Percentiles rank a stretch among this genome's conserved stretches.
These are phyloP conservation scores for Clonostachys rhizophaga DNA, from an alignment of 2,329 filamentous ascomycete genomes.

Conservation along the genomic window DNA sequence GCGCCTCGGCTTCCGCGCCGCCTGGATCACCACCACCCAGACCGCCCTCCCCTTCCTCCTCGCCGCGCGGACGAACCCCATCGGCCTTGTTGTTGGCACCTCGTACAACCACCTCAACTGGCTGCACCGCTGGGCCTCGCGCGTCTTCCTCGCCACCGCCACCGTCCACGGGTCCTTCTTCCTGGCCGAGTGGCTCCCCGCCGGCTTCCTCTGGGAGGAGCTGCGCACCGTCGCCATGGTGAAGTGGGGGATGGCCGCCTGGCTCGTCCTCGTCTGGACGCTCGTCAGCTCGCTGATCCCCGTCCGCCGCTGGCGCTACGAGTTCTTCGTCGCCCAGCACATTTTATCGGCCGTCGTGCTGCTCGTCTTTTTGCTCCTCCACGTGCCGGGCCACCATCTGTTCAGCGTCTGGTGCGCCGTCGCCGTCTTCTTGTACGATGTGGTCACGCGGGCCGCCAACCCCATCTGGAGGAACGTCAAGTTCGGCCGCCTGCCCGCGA, in stretches of 20 bases:
- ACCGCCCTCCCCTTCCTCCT: constrained; percentile 62
- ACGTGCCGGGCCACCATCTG: constrained; percentile 15
- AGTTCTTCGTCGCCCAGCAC: constrained; percentile 19
- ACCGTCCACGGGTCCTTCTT: constrained; percentile 16
- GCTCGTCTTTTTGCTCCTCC: constrained; percentile 11
- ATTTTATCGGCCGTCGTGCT: constrained; percentile 12
- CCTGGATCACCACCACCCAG: constrained; percentile 14
- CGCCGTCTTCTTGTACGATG: constrained; percentile 13
- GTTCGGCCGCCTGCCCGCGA: constrained; percentile 6
- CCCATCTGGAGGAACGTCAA: constrained; percentile 14
- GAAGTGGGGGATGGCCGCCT: constrained; percentile 14
- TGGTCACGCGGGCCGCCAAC: constrained; percentile 15
- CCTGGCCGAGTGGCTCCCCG: constrained; percentile 11
- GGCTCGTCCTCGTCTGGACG: constrained; percentile 16
- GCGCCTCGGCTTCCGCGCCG: constrained; percentile 15
- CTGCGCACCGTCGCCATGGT: constrained; percentile 15
- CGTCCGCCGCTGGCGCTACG: constrained; percentile 16
- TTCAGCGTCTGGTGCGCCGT: constrained; percentile 19
- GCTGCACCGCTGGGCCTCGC: constrained; percentile 67
- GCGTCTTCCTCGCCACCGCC: constrained; percentile 40
- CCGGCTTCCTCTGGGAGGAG: constrained; percentile 16
- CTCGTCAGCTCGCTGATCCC: constrained; percentile 11
- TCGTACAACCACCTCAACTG: constrained; percentile 95
- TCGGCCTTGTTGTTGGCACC: constrained; percentile 76
- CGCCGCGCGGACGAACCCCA: constrained; percentile 86